A percentile compares a stretch with the other conserved stretches of the same genome.
phyloP scores from a whole-genome alignment of 1,139 yeast species.

The Yamadazyma conglobata region DNA sequence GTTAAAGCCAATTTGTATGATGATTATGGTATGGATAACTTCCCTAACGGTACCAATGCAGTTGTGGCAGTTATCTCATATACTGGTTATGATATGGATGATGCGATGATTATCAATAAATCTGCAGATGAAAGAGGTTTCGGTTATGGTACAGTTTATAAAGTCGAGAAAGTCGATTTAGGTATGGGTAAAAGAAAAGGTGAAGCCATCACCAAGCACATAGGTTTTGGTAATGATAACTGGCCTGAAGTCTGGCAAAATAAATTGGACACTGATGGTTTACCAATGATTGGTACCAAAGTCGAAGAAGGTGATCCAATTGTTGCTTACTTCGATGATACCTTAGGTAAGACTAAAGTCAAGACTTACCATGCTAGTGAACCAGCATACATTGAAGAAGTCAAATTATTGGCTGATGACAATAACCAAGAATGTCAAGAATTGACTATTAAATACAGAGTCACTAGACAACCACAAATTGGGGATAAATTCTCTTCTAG shows the following conservation, averaged over 20 bases:
- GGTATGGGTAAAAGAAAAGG: slow-evolving; percentile 79
- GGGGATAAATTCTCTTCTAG: slow-evolving; percentile 98
- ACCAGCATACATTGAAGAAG: slow-evolving; percentile 94
- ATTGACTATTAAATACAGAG: slow-evolving; percentile 83
- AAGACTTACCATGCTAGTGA: slow-evolving; percentile 93
- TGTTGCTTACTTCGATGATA: slow-evolving; percentile 89
- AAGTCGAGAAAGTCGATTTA: slow-evolving; percentile 87
- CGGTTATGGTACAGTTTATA: slow-evolving; percentile 95
- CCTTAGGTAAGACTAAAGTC: slow-evolving; percentile 84
- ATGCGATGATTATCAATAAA: slow-evolving; percentile 97
- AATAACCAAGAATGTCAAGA: slow-evolving; percentile 80
- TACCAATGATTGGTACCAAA: slow-evolving; percentile 83
- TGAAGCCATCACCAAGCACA: slow-evolving; percentile 91
- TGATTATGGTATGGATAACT: slow-evolving; percentile 95
- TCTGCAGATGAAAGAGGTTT: slow-evolving; percentile 98
- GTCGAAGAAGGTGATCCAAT: slow-evolving; percentile 97
- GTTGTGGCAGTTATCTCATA: slow-evolving; percentile 98
- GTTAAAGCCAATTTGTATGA: slow-evolving; percentile 93
- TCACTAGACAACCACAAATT: slow-evolving; percentile 88
- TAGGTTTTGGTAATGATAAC: slow-evolving; percentile 89
- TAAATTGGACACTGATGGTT: slow-evolving; percentile 86
- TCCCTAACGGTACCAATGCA: slow-evolving; percentile 98
- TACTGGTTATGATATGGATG: slow-evolving; percentile 99
- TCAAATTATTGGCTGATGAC: slow-evolving; percentile 87
- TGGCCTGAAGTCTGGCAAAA: slow-evolving; percentile 92